Percentiles rank a stretch among this genome's conserved stretches.
phyloP scores from a whole-genome alignment of 2,329 filamentous ascomycete species.

The Neophaeococcomyces mojaviensis region DNA sequence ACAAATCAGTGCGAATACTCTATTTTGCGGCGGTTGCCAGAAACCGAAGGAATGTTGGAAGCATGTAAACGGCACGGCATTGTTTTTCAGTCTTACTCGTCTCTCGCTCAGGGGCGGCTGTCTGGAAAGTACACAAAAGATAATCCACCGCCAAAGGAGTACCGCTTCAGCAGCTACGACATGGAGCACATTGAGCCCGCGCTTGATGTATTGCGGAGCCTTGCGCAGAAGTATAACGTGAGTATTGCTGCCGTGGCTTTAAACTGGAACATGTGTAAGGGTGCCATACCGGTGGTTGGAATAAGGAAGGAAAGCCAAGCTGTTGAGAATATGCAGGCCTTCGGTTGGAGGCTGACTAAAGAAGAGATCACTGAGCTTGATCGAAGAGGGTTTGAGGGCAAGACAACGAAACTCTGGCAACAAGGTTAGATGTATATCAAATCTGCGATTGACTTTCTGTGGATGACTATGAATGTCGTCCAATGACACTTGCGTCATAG shows the following conservation, averaged over 20 bases:
- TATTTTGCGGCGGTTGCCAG: conserved; percentile 36
- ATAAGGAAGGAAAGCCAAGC: conserved; percentile 37
- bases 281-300: conserved; percentile 36
- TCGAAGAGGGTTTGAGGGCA: conserved; percentile 33
- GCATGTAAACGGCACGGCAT: conserved; percentile 36
- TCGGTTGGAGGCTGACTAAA: conserved; percentile 36
- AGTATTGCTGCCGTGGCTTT: conserved; percentile 34
- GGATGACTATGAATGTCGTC: no score
- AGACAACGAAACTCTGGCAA: conserved; percentile 35
- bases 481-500: no score
- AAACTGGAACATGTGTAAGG: conserved; percentile 41
- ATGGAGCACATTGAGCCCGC: conserved; percentile 38
- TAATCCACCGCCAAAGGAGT: conserved; percentile 31
- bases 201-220: conserved; percentile 29
- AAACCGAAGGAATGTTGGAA: conserved; percentile 33
- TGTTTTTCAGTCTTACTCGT: conserved; percentile 37
- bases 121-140: conserved; percentile 34
- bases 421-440: conserved; percentile 28
- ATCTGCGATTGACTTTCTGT: no score
- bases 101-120: conserved; percentile 34
- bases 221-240: conserved; percentile 30
- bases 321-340: conserved; percentile 31
- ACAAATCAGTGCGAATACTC: conserved; percentile 41
- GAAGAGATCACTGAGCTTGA: conserved; percentile 38
- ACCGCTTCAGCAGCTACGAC: conserved; percentile 36